Base-by-base conservation (phyloP, 2,329 filamentous ascomycete genomes). In the Coccinonectria pachysandricola region DNA sequence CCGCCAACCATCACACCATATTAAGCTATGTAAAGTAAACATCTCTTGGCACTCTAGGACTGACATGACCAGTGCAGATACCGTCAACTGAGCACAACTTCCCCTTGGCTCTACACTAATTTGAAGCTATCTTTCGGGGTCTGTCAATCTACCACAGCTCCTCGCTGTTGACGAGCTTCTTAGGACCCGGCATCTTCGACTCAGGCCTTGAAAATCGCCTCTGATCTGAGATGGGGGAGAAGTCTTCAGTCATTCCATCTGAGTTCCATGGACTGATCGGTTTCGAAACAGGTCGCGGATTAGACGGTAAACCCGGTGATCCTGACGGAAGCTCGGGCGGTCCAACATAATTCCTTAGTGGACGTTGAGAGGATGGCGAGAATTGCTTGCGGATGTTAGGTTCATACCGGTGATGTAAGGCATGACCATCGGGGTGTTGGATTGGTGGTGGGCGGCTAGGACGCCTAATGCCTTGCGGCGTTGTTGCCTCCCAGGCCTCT, bases 401-500 rank as follows among this genome's bases (percentile, higher is more conserved):
- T 16, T 55, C 48, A 30, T 54, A 55, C 23, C 51, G 37, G 24
- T 48, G 43, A 21, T 55, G 52, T 4, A 45, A 40, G 10, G 35
- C 37, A 16, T 49, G 38, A 2, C 39, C 40, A 19, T 29, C 39
- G 5, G 37, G 19, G 9, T 39, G 28, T 12, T 33, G 26, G 7
- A 47, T 28, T 3, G 40, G 36, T 8, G 36, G 12, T 15, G 30
- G 48, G 9, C 34, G 43, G 3, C 30, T 32, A 9, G 34, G 35
- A 10, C 30, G 36, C 27, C 36, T 43, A 24, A 36, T 21, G 6
- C 34, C 33, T 10, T 27, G 41, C 2, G 58, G 52, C 3, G 56
- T 56, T 3, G 58, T 62, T 9, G 50, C 36, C n/a, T 43, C 42
- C 59, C 62, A 63, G 4, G 56, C 50, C 1, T 35, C 29, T 3